These are phyloP conservation scores for Venturia oleaginea DNA, from an alignment of 2,329 filamentous ascomycete genomes.

Conservation along the genomic window DNA sequence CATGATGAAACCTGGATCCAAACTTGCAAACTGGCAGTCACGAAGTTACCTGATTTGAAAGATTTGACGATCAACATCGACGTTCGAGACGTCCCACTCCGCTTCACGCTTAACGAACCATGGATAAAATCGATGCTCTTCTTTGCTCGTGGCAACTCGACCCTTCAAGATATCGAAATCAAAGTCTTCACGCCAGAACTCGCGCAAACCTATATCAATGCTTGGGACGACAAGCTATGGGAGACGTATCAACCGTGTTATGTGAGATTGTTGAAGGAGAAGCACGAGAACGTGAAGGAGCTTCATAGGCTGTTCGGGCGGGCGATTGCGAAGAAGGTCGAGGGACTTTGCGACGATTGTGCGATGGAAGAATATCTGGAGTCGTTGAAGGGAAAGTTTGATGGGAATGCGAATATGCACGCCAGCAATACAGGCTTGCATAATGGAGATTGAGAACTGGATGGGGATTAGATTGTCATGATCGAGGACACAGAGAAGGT, in stretches of 20 bases:
- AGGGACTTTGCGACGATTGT: neutral
- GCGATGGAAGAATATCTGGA: conserved; percentile 2
- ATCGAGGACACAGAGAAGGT: neutral
- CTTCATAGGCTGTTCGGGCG: neutral
- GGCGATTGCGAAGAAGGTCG: neutral
- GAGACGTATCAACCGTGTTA: neutral
- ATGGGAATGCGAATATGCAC: conserved; percentile 2
- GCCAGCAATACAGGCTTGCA: neutral
- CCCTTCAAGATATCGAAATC: neutral
- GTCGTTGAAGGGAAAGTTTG: neutral
- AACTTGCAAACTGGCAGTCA: neutral
- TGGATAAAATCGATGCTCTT: neutral
- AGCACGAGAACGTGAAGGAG: neutral
- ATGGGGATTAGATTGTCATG: neutral
- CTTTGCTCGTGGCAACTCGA: neutral
- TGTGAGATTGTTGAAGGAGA: neutral
- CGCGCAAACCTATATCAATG: neutral
- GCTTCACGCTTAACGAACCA: neutral
- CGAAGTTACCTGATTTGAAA: neutral
- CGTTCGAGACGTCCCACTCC: conserved; percentile 3
- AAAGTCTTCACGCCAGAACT: neutral
- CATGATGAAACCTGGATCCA: neutral
- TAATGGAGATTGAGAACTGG: neutral
- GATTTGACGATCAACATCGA: neutral
- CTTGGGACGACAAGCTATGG: neutral